Evolutionary conservation across 2,329 filamentous ascomycete genomes (phyloP).

Genomic region (Fusarium pseudocircinatum): DNA sequence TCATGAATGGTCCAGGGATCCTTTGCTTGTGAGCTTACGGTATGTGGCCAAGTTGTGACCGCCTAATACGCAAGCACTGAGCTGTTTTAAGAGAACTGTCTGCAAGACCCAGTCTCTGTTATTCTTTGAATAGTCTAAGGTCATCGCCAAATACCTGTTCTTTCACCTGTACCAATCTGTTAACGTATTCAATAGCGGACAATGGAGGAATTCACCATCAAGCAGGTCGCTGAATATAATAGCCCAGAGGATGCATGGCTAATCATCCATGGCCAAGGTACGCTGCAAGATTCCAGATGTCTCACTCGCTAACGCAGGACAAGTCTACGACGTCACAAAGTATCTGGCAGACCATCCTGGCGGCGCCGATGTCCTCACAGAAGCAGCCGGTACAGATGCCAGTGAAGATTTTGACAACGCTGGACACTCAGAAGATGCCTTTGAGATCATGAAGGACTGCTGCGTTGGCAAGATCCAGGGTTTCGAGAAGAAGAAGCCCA

Average conservation of each 20-base stretch:
- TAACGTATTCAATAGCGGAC: too few relatives aligned
- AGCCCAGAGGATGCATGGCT: background rate
- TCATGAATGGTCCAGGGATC: background rate
- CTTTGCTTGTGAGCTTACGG: too few relatives aligned
- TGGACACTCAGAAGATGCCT: constrained; percentile 76
- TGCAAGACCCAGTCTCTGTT: background rate
- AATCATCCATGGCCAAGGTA: background rate
- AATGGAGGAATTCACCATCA: background rate
- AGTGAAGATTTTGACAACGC: constrained; percentile 85
- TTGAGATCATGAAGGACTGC: constrained; percentile 53
- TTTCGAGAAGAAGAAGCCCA: constrained; percentile 19
- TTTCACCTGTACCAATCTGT: accelerated
- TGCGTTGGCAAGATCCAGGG: constrained; percentile 51
- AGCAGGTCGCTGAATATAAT: constrained; percentile 11
- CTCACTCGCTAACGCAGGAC: accelerated
- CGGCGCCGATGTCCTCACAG: constrained; percentile 79
- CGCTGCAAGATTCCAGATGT: accelerated
- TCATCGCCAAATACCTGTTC: too few relatives aligned
- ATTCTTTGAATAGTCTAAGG: background rate
- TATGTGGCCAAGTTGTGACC: background rate
- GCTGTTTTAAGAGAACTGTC: background rate
- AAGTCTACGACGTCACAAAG: constrained; percentile 67
- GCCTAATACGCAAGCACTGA: too few relatives aligned
- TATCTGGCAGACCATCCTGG: constrained; percentile 72
- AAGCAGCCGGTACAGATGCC: constrained; percentile 80